These are phyloP conservation scores for Elaeis guineensis DNA, from an alignment of 176 grass and related monocot genomes.

Conservation along the genomic window DNA sequence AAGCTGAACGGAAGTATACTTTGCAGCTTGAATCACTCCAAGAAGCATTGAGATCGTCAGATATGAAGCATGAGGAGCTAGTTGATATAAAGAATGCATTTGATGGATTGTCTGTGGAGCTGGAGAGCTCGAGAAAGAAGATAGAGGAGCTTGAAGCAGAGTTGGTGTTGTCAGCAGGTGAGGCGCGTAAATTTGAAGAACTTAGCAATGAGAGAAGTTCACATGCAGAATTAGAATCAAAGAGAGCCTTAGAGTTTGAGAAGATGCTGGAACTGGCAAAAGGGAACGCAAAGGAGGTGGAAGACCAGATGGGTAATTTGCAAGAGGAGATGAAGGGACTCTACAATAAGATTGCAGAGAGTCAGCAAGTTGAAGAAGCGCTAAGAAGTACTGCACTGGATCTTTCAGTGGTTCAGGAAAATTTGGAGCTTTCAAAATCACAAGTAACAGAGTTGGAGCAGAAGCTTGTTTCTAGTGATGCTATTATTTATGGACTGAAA, in stretches of 20 bases:
- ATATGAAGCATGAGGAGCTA: slow-evolving; percentile 54
- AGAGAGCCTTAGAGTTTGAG: slow-evolving; percentile 60
- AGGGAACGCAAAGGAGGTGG: slow-evolving; percentile 57
- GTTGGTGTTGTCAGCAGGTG: slow-evolving; percentile 37
- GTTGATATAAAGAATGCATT: slow-evolving; percentile 42
- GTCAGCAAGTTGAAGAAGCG: slow-evolving; percentile 56
- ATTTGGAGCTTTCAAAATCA: slow-evolving; percentile 51
- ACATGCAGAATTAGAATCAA: slow-evolving; percentile 51
- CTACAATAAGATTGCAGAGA: slow-evolving; percentile 38
- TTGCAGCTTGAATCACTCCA: slow-evolving; percentile 49
- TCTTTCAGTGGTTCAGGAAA: slow-evolving; percentile 48
- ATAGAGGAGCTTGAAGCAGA: slow-evolving; percentile 46
- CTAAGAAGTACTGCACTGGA: slow-evolving; percentile 44
- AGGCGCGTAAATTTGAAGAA: slow-evolving; percentile 54
- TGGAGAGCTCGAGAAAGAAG: slow-evolving; percentile 49
- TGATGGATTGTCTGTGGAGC: slow-evolving; percentile 33
- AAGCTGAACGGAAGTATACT: slow-evolving; percentile 62
- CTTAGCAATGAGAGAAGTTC: slow-evolving; percentile 48
- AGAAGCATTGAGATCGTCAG: slow-evolving; percentile 49
- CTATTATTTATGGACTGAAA: background rate
- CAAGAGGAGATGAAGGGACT: slow-evolving; percentile 56
- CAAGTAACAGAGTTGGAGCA: background rate
- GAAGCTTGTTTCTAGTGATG: slow-evolving; percentile 8
- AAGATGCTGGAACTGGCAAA: slow-evolving; percentile 56
- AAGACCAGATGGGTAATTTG: slow-evolving; percentile 50